These are phyloP conservation scores for Cercospora nicotianae DNA, from an alignment of 2,329 filamentous ascomycete species.

Conservation along the genomic window DNA sequence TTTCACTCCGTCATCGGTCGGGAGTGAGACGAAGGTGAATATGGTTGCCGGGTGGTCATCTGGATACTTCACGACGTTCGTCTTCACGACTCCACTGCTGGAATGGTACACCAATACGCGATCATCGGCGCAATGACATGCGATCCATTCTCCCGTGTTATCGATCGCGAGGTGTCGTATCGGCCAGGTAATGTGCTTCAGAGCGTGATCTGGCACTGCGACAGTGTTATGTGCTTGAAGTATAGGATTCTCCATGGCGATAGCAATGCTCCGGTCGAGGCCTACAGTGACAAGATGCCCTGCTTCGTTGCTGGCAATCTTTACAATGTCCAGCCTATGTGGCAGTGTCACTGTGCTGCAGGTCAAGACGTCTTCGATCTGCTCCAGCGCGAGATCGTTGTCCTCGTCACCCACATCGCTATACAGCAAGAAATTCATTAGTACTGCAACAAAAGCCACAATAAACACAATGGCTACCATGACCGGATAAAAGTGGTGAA, in stretches of 20 bases:
- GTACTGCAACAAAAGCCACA: slow-evolving; percentile 63
- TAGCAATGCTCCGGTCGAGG: slow-evolving; percentile 64
- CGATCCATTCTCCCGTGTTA: slow-evolving; percentile 63
- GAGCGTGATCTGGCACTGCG: slow-evolving; percentile 25
- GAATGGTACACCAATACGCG: slow-evolving; percentile 66
- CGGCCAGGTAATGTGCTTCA: slow-evolving; percentile 34
- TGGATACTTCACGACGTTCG: slow-evolving; percentile 56
- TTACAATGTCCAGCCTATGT: slow-evolving; percentile 68
- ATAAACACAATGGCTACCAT: slow-evolving; percentile 63
- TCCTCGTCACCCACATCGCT: slow-evolving; percentile 54
- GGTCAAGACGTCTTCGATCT: slow-evolving; percentile 56
- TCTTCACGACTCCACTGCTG: slow-evolving; percentile 56
- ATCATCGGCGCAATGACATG: slow-evolving; percentile 61
- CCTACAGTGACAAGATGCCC: slow-evolving; percentile 69
- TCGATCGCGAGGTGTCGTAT: slow-evolving; percentile 63
- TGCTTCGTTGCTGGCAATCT: slow-evolving; percentile 61
- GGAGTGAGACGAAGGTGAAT: slow-evolving; percentile 61
- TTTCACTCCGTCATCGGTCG: slow-evolving; percentile 34
- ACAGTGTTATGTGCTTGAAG: slow-evolving; percentile 26
- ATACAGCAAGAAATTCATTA: slow-evolving; percentile 74
- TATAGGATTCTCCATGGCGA: slow-evolving; percentile 28
- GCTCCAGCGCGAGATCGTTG: slow-evolving; percentile 47
- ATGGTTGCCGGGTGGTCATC: slow-evolving; percentile 60
- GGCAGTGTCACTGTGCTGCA: slow-evolving; percentile 62
- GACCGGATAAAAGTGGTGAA: slow-evolving; percentile 70